phyloP scores from a whole-genome alignment of 352 stramenopile genomes.

The Phytophthora crassamura region DNA sequence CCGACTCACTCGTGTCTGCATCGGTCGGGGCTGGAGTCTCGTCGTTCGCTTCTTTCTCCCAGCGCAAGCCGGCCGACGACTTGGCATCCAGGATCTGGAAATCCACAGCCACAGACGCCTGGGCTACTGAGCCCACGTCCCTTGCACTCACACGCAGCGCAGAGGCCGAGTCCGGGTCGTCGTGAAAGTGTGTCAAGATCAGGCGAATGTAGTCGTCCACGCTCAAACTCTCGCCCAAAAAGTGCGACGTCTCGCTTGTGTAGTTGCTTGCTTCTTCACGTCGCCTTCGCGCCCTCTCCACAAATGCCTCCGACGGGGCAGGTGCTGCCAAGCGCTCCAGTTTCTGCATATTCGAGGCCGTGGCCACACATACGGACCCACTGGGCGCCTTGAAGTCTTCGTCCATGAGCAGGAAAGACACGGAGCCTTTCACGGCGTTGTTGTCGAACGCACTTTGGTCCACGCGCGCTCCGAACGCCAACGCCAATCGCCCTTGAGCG shows the following conservation, averaged over 20 bases:
- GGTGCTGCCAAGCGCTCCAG: slow-evolving; percentile 44
- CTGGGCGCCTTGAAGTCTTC: slow-evolving; percentile 38
- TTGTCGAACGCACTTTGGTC: slow-evolving; percentile 57
- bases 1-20: slow-evolving; percentile 11
- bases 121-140: slow-evolving; percentile 56
- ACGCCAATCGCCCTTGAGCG: slow-evolving; percentile 48
- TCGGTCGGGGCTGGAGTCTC: slow-evolving; percentile 22
- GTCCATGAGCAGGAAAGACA: slow-evolving; percentile 74
- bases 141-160: slow-evolving; percentile 51
- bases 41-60: slow-evolving; percentile 53
- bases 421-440: slow-evolving; percentile 66
- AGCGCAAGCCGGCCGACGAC: slow-evolving; percentile 81
- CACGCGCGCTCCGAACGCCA: slow-evolving; percentile 65
- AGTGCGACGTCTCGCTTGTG: slow-evolving; percentile 48
- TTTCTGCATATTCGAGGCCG: slow-evolving; percentile 71
- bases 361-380: slow-evolving; percentile 67
- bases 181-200: slow-evolving; percentile 67
- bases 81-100: slow-evolving; percentile 85
- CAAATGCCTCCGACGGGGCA: slow-evolving; percentile 29
- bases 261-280: slow-evolving; percentile 51
- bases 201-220: slow-evolving; percentile 69
- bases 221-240: slow-evolving; percentile 41
- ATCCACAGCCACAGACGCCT: slow-evolving; percentile 65
- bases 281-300: slow-evolving; percentile 46
- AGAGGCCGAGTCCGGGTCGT: slow-evolving; percentile 48